These are phyloP conservation scores for Lepidium africanum DNA, from an alignment of 345 rosid genomes.

Conservation along the genomic window DNA sequence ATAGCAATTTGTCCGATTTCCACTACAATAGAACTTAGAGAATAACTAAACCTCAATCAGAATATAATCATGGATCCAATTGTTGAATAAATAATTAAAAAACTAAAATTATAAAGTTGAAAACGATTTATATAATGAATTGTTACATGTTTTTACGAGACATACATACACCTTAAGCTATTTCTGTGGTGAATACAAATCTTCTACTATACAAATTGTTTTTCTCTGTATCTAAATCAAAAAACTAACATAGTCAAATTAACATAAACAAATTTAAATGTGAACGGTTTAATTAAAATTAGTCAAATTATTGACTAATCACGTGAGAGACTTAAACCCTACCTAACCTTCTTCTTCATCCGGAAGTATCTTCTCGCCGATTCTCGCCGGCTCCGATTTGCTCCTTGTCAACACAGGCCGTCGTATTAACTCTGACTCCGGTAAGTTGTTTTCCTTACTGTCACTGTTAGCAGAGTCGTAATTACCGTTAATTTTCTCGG, in stretches of 20 bases:
- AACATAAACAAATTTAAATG: neutral
- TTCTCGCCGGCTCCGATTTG: conserved; percentile 89
- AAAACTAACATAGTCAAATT: neutral
- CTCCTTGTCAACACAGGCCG: conserved; percentile 53
- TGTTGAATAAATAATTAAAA: no score
- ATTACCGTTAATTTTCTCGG: neutral
- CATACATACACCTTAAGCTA: neutral
- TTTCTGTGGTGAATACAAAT: conserved; percentile 6
- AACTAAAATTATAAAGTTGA: neutral
- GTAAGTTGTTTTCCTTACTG: conserved; percentile 6
- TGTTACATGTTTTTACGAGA: neutral
- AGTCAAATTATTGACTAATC: conserved; percentile 15
- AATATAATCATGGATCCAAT: no score
- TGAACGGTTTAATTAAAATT: conserved; percentile 1
- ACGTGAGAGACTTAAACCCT: conserved; percentile 27
- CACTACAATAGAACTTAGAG: no score
- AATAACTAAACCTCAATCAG: no score
- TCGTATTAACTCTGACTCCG: neutral
- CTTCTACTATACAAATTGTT: conserved; percentile 15
- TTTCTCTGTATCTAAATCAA: neutral
- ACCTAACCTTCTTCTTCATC: conserved; percentile 55
- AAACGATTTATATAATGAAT: neutral
- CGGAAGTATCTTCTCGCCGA: conserved; percentile 40
- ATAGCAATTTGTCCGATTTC: no score
- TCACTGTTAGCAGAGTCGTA: conserved; percentile 16